phyloP scores from a whole-genome alignment of 225 moss, liverwort and hornwort genomes.

The Neckera pumila region DNA sequence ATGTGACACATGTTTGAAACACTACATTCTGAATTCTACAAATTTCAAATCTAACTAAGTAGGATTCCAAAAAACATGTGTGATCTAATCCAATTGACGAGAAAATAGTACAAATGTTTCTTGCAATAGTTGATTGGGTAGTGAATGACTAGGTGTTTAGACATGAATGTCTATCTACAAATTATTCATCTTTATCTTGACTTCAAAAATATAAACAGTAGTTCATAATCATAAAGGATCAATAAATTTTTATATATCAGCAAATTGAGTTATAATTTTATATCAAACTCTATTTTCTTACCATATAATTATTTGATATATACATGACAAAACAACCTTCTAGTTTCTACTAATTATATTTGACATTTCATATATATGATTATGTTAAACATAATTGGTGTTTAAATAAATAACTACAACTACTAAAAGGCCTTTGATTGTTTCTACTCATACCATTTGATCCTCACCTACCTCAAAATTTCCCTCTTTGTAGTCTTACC shows the following conservation, averaged over 20 bases:
- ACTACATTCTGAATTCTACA: not conserved
- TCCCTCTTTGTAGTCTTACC: not conserved
- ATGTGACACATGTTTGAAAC: not conserved
- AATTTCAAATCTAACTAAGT: not conserved
- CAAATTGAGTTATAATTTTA: not conserved
- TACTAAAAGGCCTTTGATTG: not conserved
- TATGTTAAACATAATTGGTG: not conserved
- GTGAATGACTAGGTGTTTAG: not conserved
- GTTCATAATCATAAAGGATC: not conserved
- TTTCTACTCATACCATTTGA: not conserved
- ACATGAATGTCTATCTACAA: not conserved
- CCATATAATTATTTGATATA: not conserved
- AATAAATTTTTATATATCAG: no score
- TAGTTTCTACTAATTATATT: not conserved
- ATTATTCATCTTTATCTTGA: not conserved
- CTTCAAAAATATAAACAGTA: not conserved
- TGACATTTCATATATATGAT: not conserved
- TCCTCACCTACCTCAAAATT: not conserved
- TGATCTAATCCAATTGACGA: not conserved
- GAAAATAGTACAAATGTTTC: not conserved
- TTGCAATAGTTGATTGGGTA: not conserved
- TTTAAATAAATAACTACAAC: not conserved
- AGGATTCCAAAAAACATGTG: not conserved
- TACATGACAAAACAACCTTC: not conserved
- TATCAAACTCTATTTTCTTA: not conserved